Conservation (phyloP, 495 filamentous ascomycete species). For the Aspergillus nanangensis region DNA sequence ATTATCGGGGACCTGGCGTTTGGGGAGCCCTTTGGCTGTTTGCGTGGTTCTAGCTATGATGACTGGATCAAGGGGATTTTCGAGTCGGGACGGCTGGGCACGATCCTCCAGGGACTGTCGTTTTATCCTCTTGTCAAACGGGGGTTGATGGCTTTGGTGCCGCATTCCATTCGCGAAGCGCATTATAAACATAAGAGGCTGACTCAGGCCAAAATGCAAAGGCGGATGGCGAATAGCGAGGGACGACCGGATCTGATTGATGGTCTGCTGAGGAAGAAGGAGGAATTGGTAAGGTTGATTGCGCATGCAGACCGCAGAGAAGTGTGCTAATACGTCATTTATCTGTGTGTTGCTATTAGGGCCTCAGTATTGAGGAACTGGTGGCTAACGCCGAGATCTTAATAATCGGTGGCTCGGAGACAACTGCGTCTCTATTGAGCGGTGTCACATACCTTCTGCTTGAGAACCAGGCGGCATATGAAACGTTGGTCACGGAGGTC, state of each 20-base stretch:
- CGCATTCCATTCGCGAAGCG: neutral
- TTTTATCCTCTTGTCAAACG: constrained; percentile 28
- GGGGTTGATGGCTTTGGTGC: constrained; percentile 16
- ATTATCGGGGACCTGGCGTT: constrained; percentile 58
- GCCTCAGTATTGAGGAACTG: constrained; percentile 33
- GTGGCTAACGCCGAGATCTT: constrained; percentile 34
- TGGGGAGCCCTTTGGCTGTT: constrained; percentile 53
- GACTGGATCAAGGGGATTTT: constrained; percentile 52
- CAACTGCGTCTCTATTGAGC: constrained; percentile 53
- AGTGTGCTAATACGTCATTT: neutral
- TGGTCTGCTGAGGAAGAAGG: constrained; percentile 42
- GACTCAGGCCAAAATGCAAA: neutral
- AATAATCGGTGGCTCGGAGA: constrained; percentile 56
- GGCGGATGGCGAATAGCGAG: constrained; percentile 31
- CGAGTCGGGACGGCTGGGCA: constrained; percentile 21
- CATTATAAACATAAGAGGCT: constrained; percentile 37
- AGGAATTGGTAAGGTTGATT: constrained; percentile 32
- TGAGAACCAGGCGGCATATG: constrained; percentile 29
- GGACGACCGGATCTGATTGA: constrained; percentile 46
- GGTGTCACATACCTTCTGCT: constrained; percentile 50
- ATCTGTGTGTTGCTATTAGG: constrained; percentile 14
- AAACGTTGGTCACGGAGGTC: constrained; percentile 45
- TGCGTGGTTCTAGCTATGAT: constrained; percentile 45
- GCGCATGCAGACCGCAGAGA: neutral
- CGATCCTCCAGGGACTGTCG: constrained; percentile 26